Conservation (phyloP, 2,329 filamentous ascomycete genomes). For the Penicillium sclerotigenum region DNA sequence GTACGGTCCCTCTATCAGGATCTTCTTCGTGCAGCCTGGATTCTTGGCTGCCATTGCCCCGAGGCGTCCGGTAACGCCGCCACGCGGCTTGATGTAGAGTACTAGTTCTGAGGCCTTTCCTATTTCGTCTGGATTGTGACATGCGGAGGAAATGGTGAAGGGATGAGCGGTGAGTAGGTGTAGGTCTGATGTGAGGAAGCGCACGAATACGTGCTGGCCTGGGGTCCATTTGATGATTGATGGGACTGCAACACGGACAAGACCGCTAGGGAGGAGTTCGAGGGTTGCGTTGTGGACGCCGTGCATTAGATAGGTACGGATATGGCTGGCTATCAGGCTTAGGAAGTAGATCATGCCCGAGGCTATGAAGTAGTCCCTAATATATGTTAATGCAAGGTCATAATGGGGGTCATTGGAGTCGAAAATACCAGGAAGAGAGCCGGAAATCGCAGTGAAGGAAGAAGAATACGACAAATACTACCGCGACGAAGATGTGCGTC, state of each 20-base stretch:
- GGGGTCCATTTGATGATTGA: slow-evolving; percentile 48
- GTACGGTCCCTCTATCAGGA: slow-evolving; percentile 58
- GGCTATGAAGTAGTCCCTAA: slow-evolving; percentile 59
- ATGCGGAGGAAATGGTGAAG: slow-evolving; percentile 54
- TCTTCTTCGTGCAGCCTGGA: slow-evolving; percentile 41
- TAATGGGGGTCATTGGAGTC: background rate
- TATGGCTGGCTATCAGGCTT: slow-evolving; percentile 44
- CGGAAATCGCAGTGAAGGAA: slow-evolving; percentile 58
- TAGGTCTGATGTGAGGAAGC: slow-evolving; percentile 45
- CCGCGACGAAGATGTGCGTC: slow-evolving; percentile 50
- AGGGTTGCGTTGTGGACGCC: slow-evolving; percentile 47
- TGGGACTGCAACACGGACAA: slow-evolving; percentile 44
- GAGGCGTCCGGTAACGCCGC: slow-evolving; percentile 50
- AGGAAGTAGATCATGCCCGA: slow-evolving; percentile 51
- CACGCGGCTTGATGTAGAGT: slow-evolving; percentile 52
- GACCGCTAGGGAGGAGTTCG: slow-evolving; percentile 38
- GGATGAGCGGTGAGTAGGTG: slow-evolving; percentile 50
- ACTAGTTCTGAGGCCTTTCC: slow-evolving; percentile 41
- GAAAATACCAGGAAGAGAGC: slow-evolving; percentile 50
- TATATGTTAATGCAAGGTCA: background rate
- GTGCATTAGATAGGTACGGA: slow-evolving; percentile 49
- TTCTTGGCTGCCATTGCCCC: slow-evolving; percentile 37
- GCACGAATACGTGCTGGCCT: slow-evolving; percentile 55
- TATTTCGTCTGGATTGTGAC: slow-evolving; percentile 21
- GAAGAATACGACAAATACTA: slow-evolving; percentile 56